Conservation (phyloP, 257 asterid species). For the Nicotiana attenuata region DNA sequence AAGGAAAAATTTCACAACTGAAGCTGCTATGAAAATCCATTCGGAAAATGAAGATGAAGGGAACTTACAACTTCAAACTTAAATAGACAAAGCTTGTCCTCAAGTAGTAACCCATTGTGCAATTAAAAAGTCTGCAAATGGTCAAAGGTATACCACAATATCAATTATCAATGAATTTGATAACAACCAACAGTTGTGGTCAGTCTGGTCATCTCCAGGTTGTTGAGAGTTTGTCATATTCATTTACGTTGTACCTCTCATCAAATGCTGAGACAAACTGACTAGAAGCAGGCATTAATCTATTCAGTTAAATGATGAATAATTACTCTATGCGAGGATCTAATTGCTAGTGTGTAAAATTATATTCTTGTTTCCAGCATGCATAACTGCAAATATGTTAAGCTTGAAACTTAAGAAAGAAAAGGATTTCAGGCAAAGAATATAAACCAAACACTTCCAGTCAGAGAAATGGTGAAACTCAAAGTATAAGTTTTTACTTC, state of each 20-base stretch:
- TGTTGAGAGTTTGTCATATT: neutral
- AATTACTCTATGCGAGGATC: neutral
- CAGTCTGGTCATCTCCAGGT: neutral
- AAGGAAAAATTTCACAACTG: neutral
- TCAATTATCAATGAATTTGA: neutral
- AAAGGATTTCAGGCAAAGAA: neutral
- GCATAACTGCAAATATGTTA: neutral
- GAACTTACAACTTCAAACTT: neutral
- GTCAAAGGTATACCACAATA: neutral
- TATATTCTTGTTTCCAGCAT: neutral
- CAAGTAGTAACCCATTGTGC: neutral
- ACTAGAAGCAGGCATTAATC: neutral
- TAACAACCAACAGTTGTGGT: neutral
- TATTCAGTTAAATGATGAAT: neutral
- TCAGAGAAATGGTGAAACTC: neutral
- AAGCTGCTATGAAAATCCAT: neutral
- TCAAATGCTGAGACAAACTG: neutral
- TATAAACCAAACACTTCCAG: neutral
- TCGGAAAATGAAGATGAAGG: neutral
- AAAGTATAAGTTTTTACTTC: neutral
- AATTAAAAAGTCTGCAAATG: neutral
- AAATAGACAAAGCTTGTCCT: neutral
- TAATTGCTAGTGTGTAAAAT: neutral
- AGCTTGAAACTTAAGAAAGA: neutral
- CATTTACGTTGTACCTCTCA: neutral